Percentiles rank a stretch among this genome's conserved stretches.
phyloP scores from a whole-genome alignment of 2,329 filamentous ascomycete species.

The Bipolaris gigantea region DNA sequence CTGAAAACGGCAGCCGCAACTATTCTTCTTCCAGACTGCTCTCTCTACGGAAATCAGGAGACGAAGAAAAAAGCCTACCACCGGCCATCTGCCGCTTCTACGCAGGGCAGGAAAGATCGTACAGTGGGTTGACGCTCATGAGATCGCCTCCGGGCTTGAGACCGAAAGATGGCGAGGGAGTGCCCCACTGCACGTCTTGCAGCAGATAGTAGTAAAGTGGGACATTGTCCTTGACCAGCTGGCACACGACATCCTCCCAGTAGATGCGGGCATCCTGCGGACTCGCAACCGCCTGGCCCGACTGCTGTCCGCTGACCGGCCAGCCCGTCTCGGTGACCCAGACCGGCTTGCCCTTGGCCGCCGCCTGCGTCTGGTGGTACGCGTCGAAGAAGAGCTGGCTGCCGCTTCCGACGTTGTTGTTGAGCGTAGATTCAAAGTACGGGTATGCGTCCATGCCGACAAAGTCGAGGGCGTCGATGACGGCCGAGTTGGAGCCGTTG shows the following conservation, averaged over 20 bases:
- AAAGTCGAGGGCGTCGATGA: conserved; percentile 74
- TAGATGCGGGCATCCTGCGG: conserved; percentile 72
- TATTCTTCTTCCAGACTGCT: too few relatives aligned
- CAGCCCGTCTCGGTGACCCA: conserved; percentile 91
- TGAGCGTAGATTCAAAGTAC: conserved; percentile 72
- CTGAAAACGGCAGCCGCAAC: too few relatives aligned
- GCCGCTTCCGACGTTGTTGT: conserved; percentile 61
- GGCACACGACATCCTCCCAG: conserved; percentile 79
- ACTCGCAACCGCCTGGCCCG: conserved; percentile 64
- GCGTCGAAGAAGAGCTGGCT: conserved; percentile 70
- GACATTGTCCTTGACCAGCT: conserved; percentile 59
- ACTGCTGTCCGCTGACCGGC: conserved; percentile 70
- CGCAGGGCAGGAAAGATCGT: conserved; percentile 42
- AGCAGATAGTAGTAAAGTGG: conserved; percentile 74
- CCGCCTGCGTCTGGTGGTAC: conserved; percentile 60
- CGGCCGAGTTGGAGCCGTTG: conserved; percentile 70
- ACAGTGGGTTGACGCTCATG: conserved; percentile 35
- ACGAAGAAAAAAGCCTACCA: too few relatives aligned
- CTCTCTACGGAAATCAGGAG: too few relatives aligned
- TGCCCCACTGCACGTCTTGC: conserved; percentile 63
- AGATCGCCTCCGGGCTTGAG: conserved; percentile 58
- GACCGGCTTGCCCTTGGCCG: conserved; percentile 67
- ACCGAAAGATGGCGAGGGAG: conserved; percentile 71
- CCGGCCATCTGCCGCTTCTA: background rate
- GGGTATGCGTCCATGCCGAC: conserved; percentile 83